phyloP scores from a whole-genome alignment of 1,284 basidiomycete genomes.

The Rhizopogon parksii region DNA sequence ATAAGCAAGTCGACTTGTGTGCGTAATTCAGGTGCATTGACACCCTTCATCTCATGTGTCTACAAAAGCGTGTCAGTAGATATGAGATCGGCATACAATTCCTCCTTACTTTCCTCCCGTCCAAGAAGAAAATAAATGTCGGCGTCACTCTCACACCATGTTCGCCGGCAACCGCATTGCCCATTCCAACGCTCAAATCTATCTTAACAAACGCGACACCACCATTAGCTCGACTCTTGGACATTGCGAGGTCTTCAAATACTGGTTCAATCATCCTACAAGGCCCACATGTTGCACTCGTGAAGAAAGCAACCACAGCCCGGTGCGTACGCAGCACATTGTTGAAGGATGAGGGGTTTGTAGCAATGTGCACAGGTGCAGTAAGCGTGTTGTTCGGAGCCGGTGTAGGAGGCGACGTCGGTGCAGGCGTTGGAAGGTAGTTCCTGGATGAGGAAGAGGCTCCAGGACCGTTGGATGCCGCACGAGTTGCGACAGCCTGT shows the following conservation, averaged over 20 bases:
- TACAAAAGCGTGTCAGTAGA: constrained; percentile 24
- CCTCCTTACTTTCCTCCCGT: constrained; percentile 61
- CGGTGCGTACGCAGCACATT: constrained; percentile 43
- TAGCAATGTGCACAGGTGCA: constrained; percentile 55
- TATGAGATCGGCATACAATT: not conserved
- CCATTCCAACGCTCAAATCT: constrained; percentile 67
- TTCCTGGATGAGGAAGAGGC: constrained; percentile 12
- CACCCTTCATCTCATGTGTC: constrained; percentile 71
- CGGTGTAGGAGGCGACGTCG: constrained; percentile 24
- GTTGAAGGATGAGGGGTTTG: constrained; percentile 49
- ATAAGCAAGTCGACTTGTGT: constrained; percentile 67
- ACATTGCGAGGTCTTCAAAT: constrained; percentile 47
- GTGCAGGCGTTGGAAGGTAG: constrained; percentile 18
- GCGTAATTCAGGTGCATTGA: constrained; percentile 56
- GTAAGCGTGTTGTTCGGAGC: constrained; percentile 44
- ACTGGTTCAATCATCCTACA: constrained; percentile 59
- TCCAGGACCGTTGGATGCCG: constrained; percentile 31
- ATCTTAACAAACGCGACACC: constrained; percentile 74
- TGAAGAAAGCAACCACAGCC: constrained; percentile 59
- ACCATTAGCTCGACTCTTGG: constrained; percentile 31
- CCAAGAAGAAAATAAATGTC: constrained; percentile 79
- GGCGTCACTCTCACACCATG: constrained; percentile 75
- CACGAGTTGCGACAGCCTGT: constrained; percentile 55
- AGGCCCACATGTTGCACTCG: constrained; percentile 55
- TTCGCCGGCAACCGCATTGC: constrained; percentile 50